phyloP scores from a whole-genome alignment of 805 yeast genomes.

The Yarrowia keelungensis region DNA sequence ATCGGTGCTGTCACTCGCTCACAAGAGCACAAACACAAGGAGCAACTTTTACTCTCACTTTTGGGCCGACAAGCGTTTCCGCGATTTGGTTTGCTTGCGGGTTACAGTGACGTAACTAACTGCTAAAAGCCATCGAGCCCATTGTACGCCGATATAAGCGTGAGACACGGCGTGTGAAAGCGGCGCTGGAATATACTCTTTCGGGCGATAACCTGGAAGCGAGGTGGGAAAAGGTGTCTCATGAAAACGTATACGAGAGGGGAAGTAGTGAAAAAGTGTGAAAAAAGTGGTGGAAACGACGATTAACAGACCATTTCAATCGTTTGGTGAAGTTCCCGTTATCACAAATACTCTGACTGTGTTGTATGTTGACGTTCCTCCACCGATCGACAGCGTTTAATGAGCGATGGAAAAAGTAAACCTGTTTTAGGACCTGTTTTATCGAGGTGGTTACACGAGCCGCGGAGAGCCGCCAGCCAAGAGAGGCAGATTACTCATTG shows the following conservation, averaged over 20 bases:
- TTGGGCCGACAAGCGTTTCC: too few species aligned
- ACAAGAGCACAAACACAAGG: too few species aligned
- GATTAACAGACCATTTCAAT: too few species aligned
- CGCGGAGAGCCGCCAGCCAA: too few species aligned
- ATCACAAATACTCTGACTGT: too few species aligned
- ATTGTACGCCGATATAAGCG: neutral
- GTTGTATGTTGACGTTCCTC: too few species aligned
- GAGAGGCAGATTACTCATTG: neutral
- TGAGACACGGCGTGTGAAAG: neutral
- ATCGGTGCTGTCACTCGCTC: too few species aligned
- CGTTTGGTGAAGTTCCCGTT: too few species aligned
- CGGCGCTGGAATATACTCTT: neutral
- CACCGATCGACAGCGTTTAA: neutral
- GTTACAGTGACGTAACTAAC: neutral
- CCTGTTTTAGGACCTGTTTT: neutral
- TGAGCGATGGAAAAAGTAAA: conserved; percentile 7
- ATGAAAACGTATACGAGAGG: conserved; percentile 8
- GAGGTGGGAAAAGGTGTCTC: neutral
- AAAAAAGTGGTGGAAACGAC: too few species aligned
- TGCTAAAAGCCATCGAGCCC: neutral
- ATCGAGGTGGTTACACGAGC: too few species aligned
- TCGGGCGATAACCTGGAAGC: neutral
- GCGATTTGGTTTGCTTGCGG: neutral
- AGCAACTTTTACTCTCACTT: too few species aligned
- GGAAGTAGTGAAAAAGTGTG: neutral